A percentile compares a stretch with the other conserved stretches of the same genome.
phyloP scores from a whole-genome alignment of 768 basidiomycete genomes.

The Lactarius vividus region DNA sequence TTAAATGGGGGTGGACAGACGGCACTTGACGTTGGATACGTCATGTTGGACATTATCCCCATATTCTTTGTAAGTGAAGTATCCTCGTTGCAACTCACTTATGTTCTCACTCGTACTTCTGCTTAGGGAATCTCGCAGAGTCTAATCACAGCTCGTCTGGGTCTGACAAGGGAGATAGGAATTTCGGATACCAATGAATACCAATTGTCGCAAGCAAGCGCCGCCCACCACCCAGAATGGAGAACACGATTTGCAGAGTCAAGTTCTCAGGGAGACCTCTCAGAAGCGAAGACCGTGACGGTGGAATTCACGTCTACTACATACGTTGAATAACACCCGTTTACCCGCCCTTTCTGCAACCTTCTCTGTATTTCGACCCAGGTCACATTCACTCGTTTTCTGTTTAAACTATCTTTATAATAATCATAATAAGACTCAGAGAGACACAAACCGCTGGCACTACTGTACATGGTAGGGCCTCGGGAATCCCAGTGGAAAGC shows the following conservation, averaged over 20 bases:
- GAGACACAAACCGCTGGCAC: no score
- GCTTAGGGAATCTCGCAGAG: constrained; percentile 32
- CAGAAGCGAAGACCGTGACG: background rate
- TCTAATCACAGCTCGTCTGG: constrained; percentile 31
- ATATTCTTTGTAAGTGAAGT: constrained; percentile 15
- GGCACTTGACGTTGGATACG: background rate
- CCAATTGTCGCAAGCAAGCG: background rate
- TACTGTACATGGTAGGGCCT: no score
- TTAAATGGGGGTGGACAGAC: constrained; percentile 1
- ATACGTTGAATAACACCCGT: background rate
- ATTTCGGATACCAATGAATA: background rate
- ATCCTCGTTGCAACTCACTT: background rate
- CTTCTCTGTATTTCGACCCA: background rate
- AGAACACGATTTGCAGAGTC: background rate
- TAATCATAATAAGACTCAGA: no score
- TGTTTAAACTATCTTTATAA: background rate
- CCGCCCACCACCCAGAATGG: background rate
- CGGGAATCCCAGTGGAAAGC: no score
- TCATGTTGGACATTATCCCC: constrained; percentile 7
- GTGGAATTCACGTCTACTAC: background rate
- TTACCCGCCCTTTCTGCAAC: background rate
- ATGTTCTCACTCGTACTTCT: background rate
- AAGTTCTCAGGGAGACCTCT: background rate
- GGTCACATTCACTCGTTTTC: background rate
- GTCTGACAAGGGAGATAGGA: constrained; percentile 17